Evolutionary conservation across 106 monocot genomes (phyloP), one percentile per base, ranked within the genome.

Genomic region (Phalaenopsis aphrodite): DNA sequence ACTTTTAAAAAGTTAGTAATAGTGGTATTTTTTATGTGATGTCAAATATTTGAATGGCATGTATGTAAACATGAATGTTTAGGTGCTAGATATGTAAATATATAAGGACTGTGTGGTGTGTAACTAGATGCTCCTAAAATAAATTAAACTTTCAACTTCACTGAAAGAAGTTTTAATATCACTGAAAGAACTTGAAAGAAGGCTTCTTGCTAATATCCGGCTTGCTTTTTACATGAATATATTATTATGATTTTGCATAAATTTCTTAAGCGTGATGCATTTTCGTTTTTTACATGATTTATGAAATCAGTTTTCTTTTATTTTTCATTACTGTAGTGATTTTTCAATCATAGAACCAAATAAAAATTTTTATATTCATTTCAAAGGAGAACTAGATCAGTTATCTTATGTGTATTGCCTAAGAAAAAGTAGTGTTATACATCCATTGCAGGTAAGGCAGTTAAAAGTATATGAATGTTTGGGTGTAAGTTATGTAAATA

Each of bases 301-400:
- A 39, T 69, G 38, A 69, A 39, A 14, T 69, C 30, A 69, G 39
- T 37, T 39, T 39, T 69, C 69, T 0, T 5, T 38, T 14, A 14
- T 69, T 4, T 69, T 69, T 69, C 38, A 11, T 69, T 21, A 69
- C 38, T 38, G 69, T 69, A 39, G 30, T 69, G 67, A 69, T 69
- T 69, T 69, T 69, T 69, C 12, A 69, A 21, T 69, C 21, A 61
- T 69, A 38, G 69, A 37, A 39, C 69, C 69, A 69, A 21, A 61
- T 61, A n/a, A 69, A 69, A 69, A 69, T 69, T 14, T 39, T 38
- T 39, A 14, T 69, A 69, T 69, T 21, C 9, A 64, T 64, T 39
- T 38, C 36, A 38, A 69, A 9, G 38, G 30, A 38, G 68, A 37
- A 39, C 11, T 11, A 8, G 5, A 69, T 69, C 39, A 69, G 12